Evolutionary conservation across 352 stramenopile genomes (phyloP).

Genomic region (Peronospora belbahrii): DNA sequence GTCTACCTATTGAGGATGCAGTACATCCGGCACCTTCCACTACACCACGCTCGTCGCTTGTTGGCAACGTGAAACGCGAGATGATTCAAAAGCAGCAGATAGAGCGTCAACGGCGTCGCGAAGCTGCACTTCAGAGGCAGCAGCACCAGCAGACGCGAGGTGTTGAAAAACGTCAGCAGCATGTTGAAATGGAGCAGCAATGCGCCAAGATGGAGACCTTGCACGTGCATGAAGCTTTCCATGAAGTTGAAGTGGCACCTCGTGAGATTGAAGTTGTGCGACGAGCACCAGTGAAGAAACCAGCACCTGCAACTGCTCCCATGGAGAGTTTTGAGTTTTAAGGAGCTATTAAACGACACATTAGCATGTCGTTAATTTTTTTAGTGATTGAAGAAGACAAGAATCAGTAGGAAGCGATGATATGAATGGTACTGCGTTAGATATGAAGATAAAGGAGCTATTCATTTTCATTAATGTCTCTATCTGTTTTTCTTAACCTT

Average conservation of each 20-base stretch:
- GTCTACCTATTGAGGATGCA: conserved; percentile 2
- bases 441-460: no score
- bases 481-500: no score
- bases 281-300: conserved; percentile 29
- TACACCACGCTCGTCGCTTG: conserved; percentile 45
- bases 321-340: conserved; percentile 41
- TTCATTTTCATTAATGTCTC: no score
- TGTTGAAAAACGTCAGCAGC: conserved; percentile 21
- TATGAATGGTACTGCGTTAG: conserved; percentile 20
- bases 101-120: conserved; percentile 53
- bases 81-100: conserved; percentile 57
- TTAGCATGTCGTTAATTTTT: conserved; percentile 10
- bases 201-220: conserved; percentile 17
- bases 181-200: conserved; percentile 28
- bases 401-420: conserved; percentile 14
- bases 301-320: conserved; percentile 9
- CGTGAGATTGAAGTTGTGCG: conserved; percentile 39
- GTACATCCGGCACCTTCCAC: conserved; percentile 2
- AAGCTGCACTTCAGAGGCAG: conserved; percentile 49
- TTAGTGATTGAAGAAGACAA: conserved; percentile 17
- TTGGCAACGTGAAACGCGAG: conserved; percentile 60
- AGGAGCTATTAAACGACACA: conserved; percentile 15
- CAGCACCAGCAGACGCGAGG: conserved; percentile 33
- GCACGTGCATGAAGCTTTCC: conserved; percentile 13
- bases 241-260: conserved; percentile 29